Percentiles rank a stretch among this genome's conserved stretches.
Evolutionary conservation across 306 rosid species (phyloP).

Genomic region (Pterocarpus santalinus): DNA sequence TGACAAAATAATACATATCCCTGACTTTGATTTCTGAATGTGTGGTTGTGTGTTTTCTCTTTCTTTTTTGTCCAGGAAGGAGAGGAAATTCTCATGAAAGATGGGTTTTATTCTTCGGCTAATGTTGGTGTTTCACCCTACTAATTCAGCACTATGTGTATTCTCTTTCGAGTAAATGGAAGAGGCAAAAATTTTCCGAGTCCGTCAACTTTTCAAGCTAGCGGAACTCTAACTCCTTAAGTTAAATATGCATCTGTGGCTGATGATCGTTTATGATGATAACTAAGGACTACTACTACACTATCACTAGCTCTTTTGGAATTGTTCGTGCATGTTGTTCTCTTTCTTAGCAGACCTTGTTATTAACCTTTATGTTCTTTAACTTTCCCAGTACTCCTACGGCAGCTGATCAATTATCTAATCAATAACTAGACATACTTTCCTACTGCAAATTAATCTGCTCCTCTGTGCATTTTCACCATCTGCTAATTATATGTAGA

Average conservation of each 20-base stretch:
- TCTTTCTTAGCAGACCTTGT: constrained; percentile 11
- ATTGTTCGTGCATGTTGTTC: constrained; percentile 48
- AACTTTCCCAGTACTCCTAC: constrained; percentile 33
- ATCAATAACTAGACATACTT: constrained; percentile 38
- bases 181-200: neutral
- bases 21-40: constrained; percentile 38
- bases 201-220: too few species aligned
- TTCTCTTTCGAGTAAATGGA: constrained; percentile 7
- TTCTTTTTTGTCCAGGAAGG: constrained; percentile 68
- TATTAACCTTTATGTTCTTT: constrained; percentile 22
- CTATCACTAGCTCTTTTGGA: constrained; percentile 35
- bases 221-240: too few species aligned
- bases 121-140: constrained; percentile 80
- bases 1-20: constrained; percentile 43
- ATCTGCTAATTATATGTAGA: too few species aligned
- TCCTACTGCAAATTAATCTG: too few species aligned
- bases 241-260: neutral
- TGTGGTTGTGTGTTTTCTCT: constrained; percentile 37
- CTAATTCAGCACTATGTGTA: constrained; percentile 39
- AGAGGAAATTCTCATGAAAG: constrained; percentile 75
- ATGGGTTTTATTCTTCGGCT: constrained; percentile 72
- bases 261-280: constrained; percentile 43
- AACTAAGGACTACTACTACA: constrained; percentile 39
- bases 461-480: too few species aligned
- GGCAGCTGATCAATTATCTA: constrained; percentile 29